Percentiles rank a stretch among this genome's conserved stretches.
Evolutionary conservation across 805 yeast genomes (phyloP).

Genomic region (Sugiyamaella mastotermitis): DNA sequence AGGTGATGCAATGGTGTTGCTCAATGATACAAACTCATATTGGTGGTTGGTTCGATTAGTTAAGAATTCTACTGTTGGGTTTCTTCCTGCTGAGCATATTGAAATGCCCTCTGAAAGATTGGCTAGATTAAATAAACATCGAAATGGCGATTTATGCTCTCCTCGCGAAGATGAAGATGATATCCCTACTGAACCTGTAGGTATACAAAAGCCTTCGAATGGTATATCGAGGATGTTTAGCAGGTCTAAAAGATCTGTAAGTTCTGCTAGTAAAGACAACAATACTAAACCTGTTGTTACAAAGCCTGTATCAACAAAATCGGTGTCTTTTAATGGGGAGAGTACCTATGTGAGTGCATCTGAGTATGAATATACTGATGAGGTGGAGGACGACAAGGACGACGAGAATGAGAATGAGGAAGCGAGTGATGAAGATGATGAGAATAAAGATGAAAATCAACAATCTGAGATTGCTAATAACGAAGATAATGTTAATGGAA

Average conservation of each 20-base stretch:
- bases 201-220: too few relatives aligned
- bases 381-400: slow-evolving; percentile 19
- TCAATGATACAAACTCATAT: slow-evolving; percentile 87
- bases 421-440: slow-evolving; percentile 10
- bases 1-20: slow-evolving; percentile 74
- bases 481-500: neutral
- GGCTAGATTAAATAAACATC: slow-evolving; percentile 88
- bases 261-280: too few relatives aligned
- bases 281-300: too few relatives aligned
- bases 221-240: too few relatives aligned
- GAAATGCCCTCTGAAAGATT: slow-evolving; percentile 88
- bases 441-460: slow-evolving; percentile 5
- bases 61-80: slow-evolving; percentile 70
- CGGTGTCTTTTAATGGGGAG: slow-evolving; percentile 18
- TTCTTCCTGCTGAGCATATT: slow-evolving; percentile 92
- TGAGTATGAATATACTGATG: slow-evolving; percentile 23
- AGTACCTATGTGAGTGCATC: slow-evolving; percentile 24
- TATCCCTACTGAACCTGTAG: neutral
- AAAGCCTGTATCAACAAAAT: slow-evolving; percentile 11
- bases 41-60: slow-evolving; percentile 86
- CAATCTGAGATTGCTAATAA: slow-evolving; percentile 3
- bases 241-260: too few relatives aligned
- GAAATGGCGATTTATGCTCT: slow-evolving; percentile 59
- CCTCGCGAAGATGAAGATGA: neutral
- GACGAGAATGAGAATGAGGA: slow-evolving; percentile 14